Evolutionary conservation across 306 rosid species (phyloP).

Genomic region (Rubus parviflorus): DNA sequence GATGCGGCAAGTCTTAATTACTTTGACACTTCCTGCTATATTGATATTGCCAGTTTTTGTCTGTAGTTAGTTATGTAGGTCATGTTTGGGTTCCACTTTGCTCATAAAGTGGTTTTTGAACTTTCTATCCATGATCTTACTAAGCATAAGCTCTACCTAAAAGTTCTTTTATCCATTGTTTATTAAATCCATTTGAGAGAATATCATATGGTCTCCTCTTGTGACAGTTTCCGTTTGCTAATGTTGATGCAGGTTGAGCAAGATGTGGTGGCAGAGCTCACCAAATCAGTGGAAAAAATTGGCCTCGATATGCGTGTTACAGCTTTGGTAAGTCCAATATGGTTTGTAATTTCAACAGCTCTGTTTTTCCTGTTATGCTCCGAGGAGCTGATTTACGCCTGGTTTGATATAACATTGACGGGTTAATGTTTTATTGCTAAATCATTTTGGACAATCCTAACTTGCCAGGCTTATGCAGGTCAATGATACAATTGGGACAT

Average conservation of each 20-base stretch:
- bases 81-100: slow-evolving; percentile 6
- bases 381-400: slow-evolving; percentile 19
- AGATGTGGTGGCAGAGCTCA: slow-evolving; percentile 83
- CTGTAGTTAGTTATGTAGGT: slow-evolving; percentile 25
- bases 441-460: slow-evolving; percentile 28
- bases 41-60: slow-evolving; percentile 13
- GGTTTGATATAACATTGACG: slow-evolving; percentile 10
- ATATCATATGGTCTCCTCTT: not conserved
- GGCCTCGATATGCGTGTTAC: slow-evolving; percentile 92
- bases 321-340: slow-evolving; percentile 64
- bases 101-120: slow-evolving; percentile 6
- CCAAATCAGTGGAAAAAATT: slow-evolving; percentile 66
- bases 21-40: slow-evolving; percentile 25
- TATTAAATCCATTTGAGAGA: not conserved
- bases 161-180: not conserved
- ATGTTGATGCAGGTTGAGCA: slow-evolving; percentile 73
- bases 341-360: slow-evolving; percentile 17
- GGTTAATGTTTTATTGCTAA: slow-evolving; percentile 7
- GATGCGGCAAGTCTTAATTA: slow-evolving; percentile 51
- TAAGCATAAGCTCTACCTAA: not conserved
- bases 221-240: slow-evolving; percentile 6
- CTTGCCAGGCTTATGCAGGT: slow-evolving; percentile 55
- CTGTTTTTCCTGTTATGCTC: not conserved
- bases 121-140: not conserved
- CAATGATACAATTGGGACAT: slow-evolving; percentile 92